Evolutionary conservation across 129 eudicot species (phyloP).

Genomic region (Lonicera japonica): DNA sequence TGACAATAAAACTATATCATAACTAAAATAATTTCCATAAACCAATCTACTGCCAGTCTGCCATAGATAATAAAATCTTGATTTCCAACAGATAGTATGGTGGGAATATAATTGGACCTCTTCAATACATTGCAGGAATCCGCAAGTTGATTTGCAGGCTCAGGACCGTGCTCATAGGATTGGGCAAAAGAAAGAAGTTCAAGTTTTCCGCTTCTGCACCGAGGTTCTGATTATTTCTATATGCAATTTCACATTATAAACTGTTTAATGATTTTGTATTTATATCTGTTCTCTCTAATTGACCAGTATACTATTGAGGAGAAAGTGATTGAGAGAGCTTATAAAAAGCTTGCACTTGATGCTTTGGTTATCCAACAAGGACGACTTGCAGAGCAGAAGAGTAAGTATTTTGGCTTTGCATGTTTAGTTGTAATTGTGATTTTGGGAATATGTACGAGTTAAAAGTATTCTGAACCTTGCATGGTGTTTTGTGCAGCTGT

Average conservation of each 20-base stretch:
- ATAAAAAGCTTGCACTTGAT: slow-evolving; percentile 67
- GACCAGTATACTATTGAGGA: slow-evolving; percentile 76
- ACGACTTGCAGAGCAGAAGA: slow-evolving; percentile 60
- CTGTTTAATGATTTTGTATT: neutral
- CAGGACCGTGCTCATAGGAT: slow-evolving; percentile 72
- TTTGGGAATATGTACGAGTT: neutral
- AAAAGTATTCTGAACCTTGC: neutral
- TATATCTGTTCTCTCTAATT: neutral
- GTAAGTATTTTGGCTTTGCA: slow-evolving; percentile 17
- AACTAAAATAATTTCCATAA: too few species aligned
- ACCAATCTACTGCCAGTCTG: too few species aligned
- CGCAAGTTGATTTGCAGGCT: slow-evolving; percentile 72
- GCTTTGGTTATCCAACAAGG: slow-evolving; percentile 73
- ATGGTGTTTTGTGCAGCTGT: slow-evolving; percentile 32
- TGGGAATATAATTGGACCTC: neutral
- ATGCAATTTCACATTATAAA: slow-evolving; percentile 1
- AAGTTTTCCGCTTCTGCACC: slow-evolving; percentile 95
- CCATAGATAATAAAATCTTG: too few species aligned
- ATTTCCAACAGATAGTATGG: too few species aligned
- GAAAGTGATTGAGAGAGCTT: slow-evolving; percentile 69
- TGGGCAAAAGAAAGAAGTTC: slow-evolving; percentile 72
- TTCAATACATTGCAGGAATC: slow-evolving; percentile 38
- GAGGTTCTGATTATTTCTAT: slow-evolving; percentile 44
- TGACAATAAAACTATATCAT: too few species aligned
- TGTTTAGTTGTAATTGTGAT: neutral